phyloP scores from a whole-genome alignment of 306 rosid species.

The Trifolium subterraneum region DNA sequence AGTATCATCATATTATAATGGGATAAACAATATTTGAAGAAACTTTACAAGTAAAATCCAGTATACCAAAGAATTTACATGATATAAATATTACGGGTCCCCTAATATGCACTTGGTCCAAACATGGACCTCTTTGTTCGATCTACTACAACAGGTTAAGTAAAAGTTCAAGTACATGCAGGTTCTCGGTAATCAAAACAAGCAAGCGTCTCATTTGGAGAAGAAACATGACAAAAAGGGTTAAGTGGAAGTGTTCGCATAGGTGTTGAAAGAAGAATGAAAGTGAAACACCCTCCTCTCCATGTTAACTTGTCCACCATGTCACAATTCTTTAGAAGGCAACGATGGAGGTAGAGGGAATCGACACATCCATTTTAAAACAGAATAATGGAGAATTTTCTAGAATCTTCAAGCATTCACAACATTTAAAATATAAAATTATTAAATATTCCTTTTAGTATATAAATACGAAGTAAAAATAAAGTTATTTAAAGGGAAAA shows the following conservation, averaged over 20 bases:
- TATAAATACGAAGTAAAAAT: background rate
- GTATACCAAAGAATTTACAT: slow-evolving; percentile 7
- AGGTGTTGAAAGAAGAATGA: slow-evolving; percentile 52
- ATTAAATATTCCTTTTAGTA: background rate
- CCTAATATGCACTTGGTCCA: slow-evolving; percentile 11
- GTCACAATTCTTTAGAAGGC: slow-evolving; percentile 55
- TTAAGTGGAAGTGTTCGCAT: slow-evolving; percentile 49
- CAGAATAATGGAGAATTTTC: slow-evolving; percentile 27
- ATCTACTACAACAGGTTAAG: background rate
- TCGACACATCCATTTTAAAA: slow-evolving; percentile 47
- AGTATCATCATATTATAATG: background rate
- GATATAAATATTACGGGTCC: background rate
- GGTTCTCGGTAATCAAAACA: background rate
- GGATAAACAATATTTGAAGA: slow-evolving; percentile 12
- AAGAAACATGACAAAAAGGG: background rate
- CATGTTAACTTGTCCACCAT: slow-evolving; percentile 77
- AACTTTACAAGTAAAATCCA: slow-evolving; percentile 20
- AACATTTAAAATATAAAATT: background rate
- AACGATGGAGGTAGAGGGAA: slow-evolving; percentile 45
- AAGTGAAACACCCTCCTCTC: slow-evolving; percentile 54
- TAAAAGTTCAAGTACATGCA: background rate
- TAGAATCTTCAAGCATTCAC: slow-evolving; percentile 18
- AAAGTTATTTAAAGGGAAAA: background rate
- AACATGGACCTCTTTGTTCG: background rate
- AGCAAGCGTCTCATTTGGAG: background rate